Evolutionary conservation across 176 grass and related monocot species (phyloP).

Genomic region (Eragrostis nindensis): DNA sequence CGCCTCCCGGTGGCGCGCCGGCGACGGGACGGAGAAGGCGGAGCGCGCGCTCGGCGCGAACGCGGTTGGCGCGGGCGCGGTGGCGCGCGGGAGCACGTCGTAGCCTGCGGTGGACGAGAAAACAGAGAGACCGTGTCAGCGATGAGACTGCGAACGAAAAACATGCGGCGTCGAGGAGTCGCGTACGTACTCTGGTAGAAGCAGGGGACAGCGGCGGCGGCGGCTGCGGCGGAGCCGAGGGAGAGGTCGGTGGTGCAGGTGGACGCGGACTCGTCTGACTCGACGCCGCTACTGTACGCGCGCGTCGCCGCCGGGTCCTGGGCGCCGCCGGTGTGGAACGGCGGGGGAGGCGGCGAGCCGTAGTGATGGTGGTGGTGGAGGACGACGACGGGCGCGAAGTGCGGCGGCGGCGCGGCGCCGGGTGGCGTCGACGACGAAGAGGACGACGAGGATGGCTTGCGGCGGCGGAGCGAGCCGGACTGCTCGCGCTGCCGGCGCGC

Average conservation of each 20-base stretch:
- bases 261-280: slow-evolving; percentile 74
- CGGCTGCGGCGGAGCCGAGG: slow-evolving; percentile 58
- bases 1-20: not conserved
- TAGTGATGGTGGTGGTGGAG: slow-evolving; percentile 29
- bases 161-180: not conserved
- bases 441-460: slow-evolving; percentile 41
- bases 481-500: slow-evolving; percentile 75
- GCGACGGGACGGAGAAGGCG: slow-evolving; percentile 45
- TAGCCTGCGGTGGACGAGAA: slow-evolving; percentile 29
- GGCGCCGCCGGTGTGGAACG: slow-evolving; percentile 25
- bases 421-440: not conserved
- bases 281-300: slow-evolving; percentile 64
- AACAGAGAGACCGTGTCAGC: not conserved
- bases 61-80: not conserved
- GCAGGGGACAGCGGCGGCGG: slow-evolving; percentile 35
- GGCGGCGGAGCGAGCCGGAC: slow-evolving; percentile 68
- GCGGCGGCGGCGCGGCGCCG: not conserved
- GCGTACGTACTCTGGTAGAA: slow-evolving; percentile 48
- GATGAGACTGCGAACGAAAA: not conserved
- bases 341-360: not conserved
- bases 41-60: slow-evolving; percentile 55
- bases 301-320: not conserved
- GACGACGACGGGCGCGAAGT: not conserved
- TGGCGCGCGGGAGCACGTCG: slow-evolving; percentile 38
- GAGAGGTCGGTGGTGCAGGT: slow-evolving; percentile 89